These are phyloP conservation scores for Colletotrichum graminicola DNA, from an alignment of 2,329 filamentous ascomycete genomes.

Conservation along the genomic window DNA sequence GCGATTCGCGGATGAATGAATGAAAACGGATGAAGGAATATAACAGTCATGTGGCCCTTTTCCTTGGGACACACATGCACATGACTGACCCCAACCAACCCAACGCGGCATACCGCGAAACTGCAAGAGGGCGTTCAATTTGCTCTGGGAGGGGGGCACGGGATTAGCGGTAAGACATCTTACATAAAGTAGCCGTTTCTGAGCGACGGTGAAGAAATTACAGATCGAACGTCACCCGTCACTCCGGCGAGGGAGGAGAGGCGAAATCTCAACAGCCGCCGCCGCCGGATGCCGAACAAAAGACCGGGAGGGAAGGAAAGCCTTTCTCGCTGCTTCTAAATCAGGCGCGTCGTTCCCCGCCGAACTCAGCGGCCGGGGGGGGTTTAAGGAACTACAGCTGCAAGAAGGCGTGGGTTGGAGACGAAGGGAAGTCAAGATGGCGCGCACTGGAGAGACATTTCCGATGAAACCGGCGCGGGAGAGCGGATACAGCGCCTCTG, in stretches of 20 bases:
- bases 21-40: constrained; percentile 29
- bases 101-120: background rate
- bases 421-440: background rate
- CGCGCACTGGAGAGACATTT: background rate
- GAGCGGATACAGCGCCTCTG: constrained; percentile 2
- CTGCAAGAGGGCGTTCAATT: constrained; percentile 9
- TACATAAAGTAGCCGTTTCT: background rate
- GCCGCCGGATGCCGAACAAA: background rate
- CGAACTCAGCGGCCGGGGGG: background rate
- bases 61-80: constrained; percentile 24
- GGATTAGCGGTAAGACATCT: background rate
- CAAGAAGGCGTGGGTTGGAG: background rate
- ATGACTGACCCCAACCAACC: background rate
- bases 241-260: background rate
- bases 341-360: background rate
- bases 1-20: constrained; percentile 17
- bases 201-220: background rate
- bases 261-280: background rate
- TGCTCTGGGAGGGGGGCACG: background rate
- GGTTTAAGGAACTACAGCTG: background rate
- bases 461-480: background rate
- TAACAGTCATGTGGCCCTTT: constrained; percentile 31
- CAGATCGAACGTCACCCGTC: background rate
- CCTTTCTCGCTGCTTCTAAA: background rate
- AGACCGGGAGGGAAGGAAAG: background rate